Base-by-base conservation (phyloP, 345 rosid species). In the Anacardium occidentale region DNA sequence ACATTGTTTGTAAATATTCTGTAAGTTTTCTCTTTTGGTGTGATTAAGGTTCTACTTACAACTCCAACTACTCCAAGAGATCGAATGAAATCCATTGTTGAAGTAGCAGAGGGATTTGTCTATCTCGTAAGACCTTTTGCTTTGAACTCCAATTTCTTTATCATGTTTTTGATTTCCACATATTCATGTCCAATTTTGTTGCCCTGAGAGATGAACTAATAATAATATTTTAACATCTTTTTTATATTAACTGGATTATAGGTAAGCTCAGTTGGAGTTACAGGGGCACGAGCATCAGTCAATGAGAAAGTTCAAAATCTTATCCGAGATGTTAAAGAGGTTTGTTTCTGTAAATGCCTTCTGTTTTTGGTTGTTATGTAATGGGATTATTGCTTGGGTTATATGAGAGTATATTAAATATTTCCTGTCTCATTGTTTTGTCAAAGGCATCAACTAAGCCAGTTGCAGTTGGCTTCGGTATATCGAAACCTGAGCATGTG, bases 241-340 rank as follows among this genome's bases (percentile, higher is more conserved):
- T 26, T 71, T 22, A 6, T 42, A 42, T 78, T 12, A 66, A 40
- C 59, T 78, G 69, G 70, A 54, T 77, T 50, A 40, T 74, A 95
- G 99, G 96, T 89, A 25, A 95, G 99, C 66, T 84, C 98, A 22
- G 25, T 83, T 18, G 99, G 98, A 68, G 99, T 92, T 71, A 92
- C 98, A 7, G 99, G 96, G 25, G 83, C 97, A 0, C 91, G 98
- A 73, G 83, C 86, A 57, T 88, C 93, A 67, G 87, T 93, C 12
- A 95, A 87, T 32, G 83, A 70, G 34, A 64, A 82, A 69, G 97
- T 89, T 72, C 87, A 82, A 68, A 74, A 83, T 76, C 98, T 88
- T 79, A 75, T 93, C 24, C 81, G 56, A 37, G 92, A 91, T n/a
- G 83, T 90, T 71, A 95, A 88, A 82, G 83, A 82, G 93, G 93